These are phyloP conservation scores for Biscogniauxia marginata DNA, from an alignment of 2,329 filamentous ascomycete genomes.

Conservation along the genomic window DNA sequence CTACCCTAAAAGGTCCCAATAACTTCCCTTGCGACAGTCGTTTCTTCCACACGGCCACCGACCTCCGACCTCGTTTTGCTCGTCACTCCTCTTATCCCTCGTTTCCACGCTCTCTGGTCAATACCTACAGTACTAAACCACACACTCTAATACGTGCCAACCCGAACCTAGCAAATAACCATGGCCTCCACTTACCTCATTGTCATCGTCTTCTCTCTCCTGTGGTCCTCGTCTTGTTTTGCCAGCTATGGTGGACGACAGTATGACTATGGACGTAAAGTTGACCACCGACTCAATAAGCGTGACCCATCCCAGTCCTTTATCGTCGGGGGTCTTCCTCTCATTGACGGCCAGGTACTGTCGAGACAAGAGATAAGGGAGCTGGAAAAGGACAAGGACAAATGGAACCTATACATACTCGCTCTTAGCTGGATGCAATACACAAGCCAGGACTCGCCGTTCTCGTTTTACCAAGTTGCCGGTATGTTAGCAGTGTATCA, in stretches of 20 bases:
- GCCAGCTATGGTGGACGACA: constrained; percentile 14
- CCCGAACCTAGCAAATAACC: neutral
- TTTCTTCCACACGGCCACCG: neutral
- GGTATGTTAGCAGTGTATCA: constrained; percentile 47
- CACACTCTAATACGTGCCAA: neutral
- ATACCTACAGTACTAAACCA: neutral
- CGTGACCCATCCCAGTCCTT: constrained; percentile 35
- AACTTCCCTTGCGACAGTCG: neutral
- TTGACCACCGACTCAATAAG: constrained; percentile 37
- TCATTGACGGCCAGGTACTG: constrained; percentile 41
- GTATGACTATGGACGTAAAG: constrained; percentile 54
- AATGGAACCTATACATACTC: constrained; percentile 76
- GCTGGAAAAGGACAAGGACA: constrained; percentile 60
- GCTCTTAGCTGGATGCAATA: constrained; percentile 71
- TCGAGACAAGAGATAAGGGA: constrained; percentile 66
- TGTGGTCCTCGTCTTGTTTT: constrained; percentile 8
- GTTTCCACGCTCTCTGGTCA: neutral
- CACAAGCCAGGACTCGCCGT: constrained; percentile 57
- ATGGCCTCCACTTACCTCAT: constrained; percentile 6
- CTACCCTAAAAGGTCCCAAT: neutral
- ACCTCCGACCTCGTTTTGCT: neutral
- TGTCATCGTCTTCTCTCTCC: constrained; percentile 6
- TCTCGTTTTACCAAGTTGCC: constrained; percentile 77
- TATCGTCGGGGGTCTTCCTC: constrained; percentile 44
- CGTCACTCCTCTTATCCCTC: neutral